A percentile compares a stretch with the other conserved stretches of the same genome.
Evolutionary conservation across 192 early-diverging fungal genomes (phyloP).

Genomic region (Podila horticola): DNA sequence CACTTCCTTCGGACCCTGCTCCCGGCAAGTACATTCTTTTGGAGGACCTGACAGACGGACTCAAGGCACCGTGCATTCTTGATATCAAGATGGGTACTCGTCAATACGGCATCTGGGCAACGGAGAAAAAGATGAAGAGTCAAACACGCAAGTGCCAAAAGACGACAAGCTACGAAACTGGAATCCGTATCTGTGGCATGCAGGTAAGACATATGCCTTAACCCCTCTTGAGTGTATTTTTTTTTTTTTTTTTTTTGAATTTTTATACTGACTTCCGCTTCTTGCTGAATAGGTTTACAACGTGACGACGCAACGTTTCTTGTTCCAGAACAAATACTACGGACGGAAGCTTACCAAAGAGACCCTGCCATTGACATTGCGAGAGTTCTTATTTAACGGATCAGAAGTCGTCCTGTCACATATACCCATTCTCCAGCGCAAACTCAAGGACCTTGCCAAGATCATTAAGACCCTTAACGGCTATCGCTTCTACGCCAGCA

Average conservation of each 20-base stretch:
- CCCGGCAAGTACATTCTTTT: slow-evolving; percentile 87
- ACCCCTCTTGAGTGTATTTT: background rate
- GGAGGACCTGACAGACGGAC: slow-evolving; percentile 91
- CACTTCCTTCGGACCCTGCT: slow-evolving; percentile 52
- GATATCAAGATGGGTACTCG: slow-evolving; percentile 99
- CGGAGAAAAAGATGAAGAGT: slow-evolving; percentile 81
- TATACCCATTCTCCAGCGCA: slow-evolving; percentile 84
- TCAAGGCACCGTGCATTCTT: slow-evolving; percentile 93
- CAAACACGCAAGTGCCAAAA: slow-evolving; percentile 94
- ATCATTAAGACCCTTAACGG: slow-evolving; percentile 80
- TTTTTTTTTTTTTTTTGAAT: slow-evolving; percentile 5
- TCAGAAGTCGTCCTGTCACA: slow-evolving; percentile 74
- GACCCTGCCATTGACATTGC: slow-evolving; percentile 81
- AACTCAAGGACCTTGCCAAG: slow-evolving; percentile 77
- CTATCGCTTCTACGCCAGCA: slow-evolving; percentile 93
- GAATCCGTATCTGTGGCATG: slow-evolving; percentile 98
- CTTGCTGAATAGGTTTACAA: slow-evolving; percentile 79
- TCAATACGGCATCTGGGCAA: slow-evolving; percentile 93
- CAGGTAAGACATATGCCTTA: slow-evolving; percentile 68
- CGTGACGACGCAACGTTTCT: slow-evolving; percentile 70
- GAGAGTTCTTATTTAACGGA: slow-evolving; percentile 91
- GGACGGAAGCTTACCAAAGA: slow-evolving; percentile 85
- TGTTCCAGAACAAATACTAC: slow-evolving; percentile 96
- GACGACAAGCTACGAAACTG: slow-evolving; percentile 91
- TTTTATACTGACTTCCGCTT: slow-evolving; percentile 19